Percentiles rank a stretch among this genome's conserved stretches.
Evolutionary conservation across 2,329 filamentous ascomycete species (phyloP).

Genomic region (Hawksworthiomyces lignivorus): DNA sequence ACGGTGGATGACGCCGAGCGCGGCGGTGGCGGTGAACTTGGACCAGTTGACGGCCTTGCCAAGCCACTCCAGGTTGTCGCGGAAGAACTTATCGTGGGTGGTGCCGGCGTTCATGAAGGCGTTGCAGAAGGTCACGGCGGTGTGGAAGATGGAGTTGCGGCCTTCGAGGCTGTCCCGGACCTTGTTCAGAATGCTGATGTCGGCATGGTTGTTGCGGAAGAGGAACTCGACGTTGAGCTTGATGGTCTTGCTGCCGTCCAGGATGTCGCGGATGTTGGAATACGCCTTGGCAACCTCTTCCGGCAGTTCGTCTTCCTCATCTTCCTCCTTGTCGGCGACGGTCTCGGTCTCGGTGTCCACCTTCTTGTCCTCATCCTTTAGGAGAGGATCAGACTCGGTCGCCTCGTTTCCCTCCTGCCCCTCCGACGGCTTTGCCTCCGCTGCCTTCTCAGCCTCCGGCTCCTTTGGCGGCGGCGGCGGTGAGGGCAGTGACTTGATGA

Average conservation of each 20-base stretch:
- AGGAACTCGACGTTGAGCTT: conserved; percentile 94
- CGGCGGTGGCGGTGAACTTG: conserved; percentile 96
- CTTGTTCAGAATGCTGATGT: conserved; percentile 89
- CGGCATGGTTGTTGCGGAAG: conserved; percentile 79
- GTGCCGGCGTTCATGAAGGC: conserved; percentile 99
- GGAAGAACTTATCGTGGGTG: conserved; percentile 96
- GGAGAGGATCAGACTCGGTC: conserved; percentile 40
- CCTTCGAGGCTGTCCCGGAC: conserved; percentile 92
- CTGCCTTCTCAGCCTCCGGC: conserved; percentile 37
- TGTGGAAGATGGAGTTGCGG: conserved; percentile 97
- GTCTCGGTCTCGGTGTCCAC: conserved; percentile 30
- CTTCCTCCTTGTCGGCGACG: conserved; percentile 39
- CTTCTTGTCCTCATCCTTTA: conserved; percentile 43
- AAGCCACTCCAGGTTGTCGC: conserved; percentile 95
- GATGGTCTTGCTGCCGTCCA: conserved; percentile 89
- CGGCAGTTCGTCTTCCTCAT: conserved; percentile 28
- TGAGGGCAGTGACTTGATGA: conserved; percentile 70
- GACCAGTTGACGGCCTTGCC: conserved; percentile 99
- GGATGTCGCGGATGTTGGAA: conserved; percentile 57
- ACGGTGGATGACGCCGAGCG: conserved; percentile 90
- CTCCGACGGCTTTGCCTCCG: conserved; percentile 18
- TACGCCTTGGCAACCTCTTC: conserved; percentile 50
- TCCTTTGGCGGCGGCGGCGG: conserved; percentile 31
- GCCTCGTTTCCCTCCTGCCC: conserved; percentile 36
- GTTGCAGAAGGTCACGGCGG: conserved; percentile 92